Evolutionary conservation across 169 alveolate genomes (phyloP), one percentile per base, ranked within the genome.

Genomic region (Plasmodium knowlesi): DNA sequence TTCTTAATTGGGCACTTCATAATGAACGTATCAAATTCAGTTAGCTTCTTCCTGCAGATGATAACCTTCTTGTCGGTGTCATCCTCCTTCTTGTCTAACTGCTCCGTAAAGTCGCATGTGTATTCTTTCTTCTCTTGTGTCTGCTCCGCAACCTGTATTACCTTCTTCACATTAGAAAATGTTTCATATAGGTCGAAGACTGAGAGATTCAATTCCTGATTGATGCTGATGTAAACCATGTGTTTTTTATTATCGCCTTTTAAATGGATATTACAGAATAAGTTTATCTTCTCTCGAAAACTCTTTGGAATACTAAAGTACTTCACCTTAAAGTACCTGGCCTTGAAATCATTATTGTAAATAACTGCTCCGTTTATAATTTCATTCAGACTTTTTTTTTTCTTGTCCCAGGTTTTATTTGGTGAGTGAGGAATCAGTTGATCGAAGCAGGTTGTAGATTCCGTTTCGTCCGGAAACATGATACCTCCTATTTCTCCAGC

Each of bases 401-500:
- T 41, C 53, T 46, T 57, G 70, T 86, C 73, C 93, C 86, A 86
- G 14, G 32, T 37, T n/a, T 22, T 22, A 74, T 74, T 25, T 9
- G 28, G 3, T 4, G 28, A 74, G 80, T 86, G 30, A 4, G 70
- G 76, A 39, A 89, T 67, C 73, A 89, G 67, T 41, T 79, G 72
- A 9, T 89, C 90, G 72, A 89, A 89, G 19, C 94, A 89, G 10
- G 78, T 89, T n/a, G 84, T 79, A 32, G 89, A 37, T 25, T 89
- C 67, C 5, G 22, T 70, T 28, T 67, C 50, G 4, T 28, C 9
- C 0, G 94, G 94, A 46, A 89, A 89, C 53, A 67, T 79, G 10
- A 89, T 89, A 3, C 94, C 94, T 57, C 94, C 94, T 16, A 73
- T 70, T 14, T 89, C 94, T 6, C 90, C 90, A 30, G 83, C 73